Base-by-base conservation (phyloP, 768 basidiomycete species). In the Hygrophorus russula region DNA sequence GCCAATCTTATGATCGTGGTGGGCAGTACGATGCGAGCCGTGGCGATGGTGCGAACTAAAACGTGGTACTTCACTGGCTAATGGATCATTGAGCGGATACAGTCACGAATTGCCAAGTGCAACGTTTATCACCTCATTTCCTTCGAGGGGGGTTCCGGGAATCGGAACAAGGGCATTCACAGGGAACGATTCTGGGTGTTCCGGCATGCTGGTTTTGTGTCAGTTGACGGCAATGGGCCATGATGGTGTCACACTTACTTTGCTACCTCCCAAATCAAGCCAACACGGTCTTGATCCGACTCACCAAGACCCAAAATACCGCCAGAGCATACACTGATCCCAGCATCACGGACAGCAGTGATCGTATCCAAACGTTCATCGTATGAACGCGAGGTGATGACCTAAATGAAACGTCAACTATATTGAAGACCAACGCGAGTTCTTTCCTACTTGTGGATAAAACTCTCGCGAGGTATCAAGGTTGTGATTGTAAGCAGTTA, bases 401-500 rank as follows among this genome's bases (percentile, higher is more conserved):
- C 93, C 88, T 93, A 53, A 52, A 35, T 48, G 27, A 37, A 36
- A 24, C 15, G 11, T 14, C 13, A 5, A 20, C 37, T 24, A 41
- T 15, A 41, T 17, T 13, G 32, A n/a, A n/a, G 3, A 20, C 18
- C 47, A 49, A 24, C 35, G 18, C 27, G 45, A 15, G 12, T 17
- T 19, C 10, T 28, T 39, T 38, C 28, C 36, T 51, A 87, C 91
- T 67, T 85, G 69, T 14, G 94, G 94, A 59, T 98, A 98, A 64
- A 82, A 92, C 64, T 98, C 94, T 49, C 94, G 76, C 27, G 93
- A 97, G 0, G 94, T 99, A 62, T 99, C 94, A 43, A 99, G 76
- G 62, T 99, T 99, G 61, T 99, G 94, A 59, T 99, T 99, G 64
- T 98, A 97, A 2, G 94, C 94, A 36, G 92, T 96, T 54, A 98